These are phyloP conservation scores for Aspergillus persii DNA, from an alignment of 2,329 filamentous ascomycete genomes.

Conservation along the genomic window DNA sequence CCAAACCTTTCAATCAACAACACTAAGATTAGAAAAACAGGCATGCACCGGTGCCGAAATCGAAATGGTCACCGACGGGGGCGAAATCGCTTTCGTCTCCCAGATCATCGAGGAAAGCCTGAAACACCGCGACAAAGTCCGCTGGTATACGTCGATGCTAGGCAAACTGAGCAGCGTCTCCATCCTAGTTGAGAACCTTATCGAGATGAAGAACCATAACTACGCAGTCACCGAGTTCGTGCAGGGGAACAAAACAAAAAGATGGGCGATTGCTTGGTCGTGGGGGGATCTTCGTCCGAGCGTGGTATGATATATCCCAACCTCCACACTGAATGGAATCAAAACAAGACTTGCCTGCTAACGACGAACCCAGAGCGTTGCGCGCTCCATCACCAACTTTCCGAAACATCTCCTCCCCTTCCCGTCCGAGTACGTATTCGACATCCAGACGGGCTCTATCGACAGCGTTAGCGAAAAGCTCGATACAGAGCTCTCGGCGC, in stretches of 20 bases:
- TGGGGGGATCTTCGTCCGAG: conserved; percentile 66
- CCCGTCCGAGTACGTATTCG: conserved; percentile 51
- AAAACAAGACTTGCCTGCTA: background rate
- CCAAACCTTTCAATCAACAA: too few relatives aligned
- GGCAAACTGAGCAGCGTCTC: conserved; percentile 72
- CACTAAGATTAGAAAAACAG: conserved; percentile 20
- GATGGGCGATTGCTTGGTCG: conserved; percentile 91
- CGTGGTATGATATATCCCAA: conserved; percentile 38
- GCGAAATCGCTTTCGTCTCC: conserved; percentile 72
- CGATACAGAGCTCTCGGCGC: conserved; percentile 49
- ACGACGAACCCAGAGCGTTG: conserved; percentile 26
- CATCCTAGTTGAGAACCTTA: conserved; percentile 59
- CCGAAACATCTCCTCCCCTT: conserved; percentile 54
- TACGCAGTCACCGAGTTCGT: conserved; percentile 79
- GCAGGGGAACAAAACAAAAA: conserved; percentile 72
- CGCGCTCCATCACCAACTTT: conserved; percentile 43
- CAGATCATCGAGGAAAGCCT: conserved; percentile 71
- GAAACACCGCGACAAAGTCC: conserved; percentile 57
- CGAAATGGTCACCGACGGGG: conserved; percentile 83
- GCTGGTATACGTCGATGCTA: conserved; percentile 91
- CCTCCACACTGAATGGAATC: too few relatives aligned
- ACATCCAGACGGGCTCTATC: conserved; percentile 25
- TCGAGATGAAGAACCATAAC: conserved; percentile 63
- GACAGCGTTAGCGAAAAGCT: conserved; percentile 38
- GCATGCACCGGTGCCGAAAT: conserved; percentile 69